Evolutionary conservation across 108 stramenopile genomes (phyloP).

Genomic region (Skeletonema potamos): DNA sequence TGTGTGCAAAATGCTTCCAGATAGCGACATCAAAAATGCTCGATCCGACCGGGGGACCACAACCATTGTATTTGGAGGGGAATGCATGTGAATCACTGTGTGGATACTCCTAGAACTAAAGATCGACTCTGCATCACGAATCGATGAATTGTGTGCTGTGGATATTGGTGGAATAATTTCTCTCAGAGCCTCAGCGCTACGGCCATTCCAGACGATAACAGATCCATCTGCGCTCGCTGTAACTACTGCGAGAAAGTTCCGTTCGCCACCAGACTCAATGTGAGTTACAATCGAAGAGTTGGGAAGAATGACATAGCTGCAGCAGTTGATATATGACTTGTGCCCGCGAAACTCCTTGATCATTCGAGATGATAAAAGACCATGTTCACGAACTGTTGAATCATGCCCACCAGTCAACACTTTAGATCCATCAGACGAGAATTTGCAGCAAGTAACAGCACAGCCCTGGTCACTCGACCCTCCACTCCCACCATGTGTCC

Average conservation of each 20-base stretch:
- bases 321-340: conserved; percentile 77
- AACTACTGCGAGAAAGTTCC: conserved; percentile 54
- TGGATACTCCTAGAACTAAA: conserved; percentile 52
- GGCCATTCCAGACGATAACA: conserved; percentile 88
- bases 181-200: conserved; percentile 60
- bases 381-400: conserved; percentile 71
- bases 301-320: conserved; percentile 48
- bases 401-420: conserved; percentile 77
- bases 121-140: conserved; percentile 20
- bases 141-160: conserved; percentile 20
- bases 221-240: conserved; percentile 92
- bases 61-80: conserved; percentile 60
- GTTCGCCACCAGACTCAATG: conserved; percentile 1
- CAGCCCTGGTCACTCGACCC: conserved; percentile 24
- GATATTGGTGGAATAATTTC: conserved; percentile 54
- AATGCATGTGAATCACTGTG: conserved; percentile 61
- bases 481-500: conserved; percentile 53
- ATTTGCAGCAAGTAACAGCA: conserved; percentile 59
- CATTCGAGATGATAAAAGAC: conserved; percentile 68
- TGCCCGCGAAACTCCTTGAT: conserved; percentile 91
- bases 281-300: not conserved
- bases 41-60: conserved; percentile 63
- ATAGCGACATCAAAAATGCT: conserved; percentile 63
- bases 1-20: conserved; percentile 55
- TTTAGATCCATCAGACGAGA: conserved; percentile 65